Evolutionary conservation across 2,329 filamentous ascomycete genomes (phyloP), one percentile per base, ranked within the genome.

Genomic region (Stenocarpella maydis): DNA sequence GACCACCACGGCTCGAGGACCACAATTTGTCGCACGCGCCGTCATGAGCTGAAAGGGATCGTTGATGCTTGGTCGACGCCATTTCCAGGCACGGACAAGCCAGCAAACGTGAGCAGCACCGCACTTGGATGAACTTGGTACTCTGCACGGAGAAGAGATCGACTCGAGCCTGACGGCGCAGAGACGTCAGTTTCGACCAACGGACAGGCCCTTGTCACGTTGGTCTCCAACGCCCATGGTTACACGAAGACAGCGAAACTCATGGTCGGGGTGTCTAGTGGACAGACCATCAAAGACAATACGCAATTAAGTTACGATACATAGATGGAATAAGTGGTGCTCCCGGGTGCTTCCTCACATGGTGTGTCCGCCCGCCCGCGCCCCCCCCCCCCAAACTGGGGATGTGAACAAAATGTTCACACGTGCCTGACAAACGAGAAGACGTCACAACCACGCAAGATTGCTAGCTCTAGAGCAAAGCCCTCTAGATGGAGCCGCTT

Each of bases 21-120:
- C 43, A 63, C 43, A 49, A 49, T 37, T 28, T 34, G 43, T 63
- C 58, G 58, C 58, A 49, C n/a, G 58, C 58, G 58, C 28, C 41
- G 41, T 37, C 58, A 17, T 61, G 41, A 61, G 55, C 41, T 61
- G 58, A 49, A 63, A 34, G 19, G 2, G 28, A n/a, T 34, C 43
- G 43, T 63, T 37, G 28, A 49, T 37, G 28, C 43, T 37, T 63
- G 39, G 41, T 31, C 4, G n/a, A 37, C 41, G 28, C n/a, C 58
- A 24, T 63, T n/a, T 63, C 15, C 58, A 63, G 41, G 58, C 28
- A 63, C 58, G 47, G n/a, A n/a, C 19, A 28, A 37, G 58, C 43
- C 43, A 47, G 12, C 19, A 63, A n/a, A 24, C 28, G 28, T 26
- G 58, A 21, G 19, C 43, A 63, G 28, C 28, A 49, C 37, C 43